phyloP scores from a whole-genome alignment of 225 moss, liverwort and hornwort species.

The Polytrichum commune region DNA sequence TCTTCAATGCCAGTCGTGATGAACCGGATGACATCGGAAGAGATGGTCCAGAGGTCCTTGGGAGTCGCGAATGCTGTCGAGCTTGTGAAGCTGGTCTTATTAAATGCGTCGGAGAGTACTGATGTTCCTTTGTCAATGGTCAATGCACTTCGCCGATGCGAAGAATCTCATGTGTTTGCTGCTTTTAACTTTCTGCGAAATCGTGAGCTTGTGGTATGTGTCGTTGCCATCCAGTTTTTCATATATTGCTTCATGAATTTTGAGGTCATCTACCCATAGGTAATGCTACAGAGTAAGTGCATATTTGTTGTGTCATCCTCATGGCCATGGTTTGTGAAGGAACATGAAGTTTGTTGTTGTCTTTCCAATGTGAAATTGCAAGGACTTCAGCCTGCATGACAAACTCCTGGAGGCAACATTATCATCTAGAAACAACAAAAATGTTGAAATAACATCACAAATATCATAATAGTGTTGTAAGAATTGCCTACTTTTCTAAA shows the following conservation, averaged over 20 bases:
- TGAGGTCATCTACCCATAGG: conserved; percentile 1
- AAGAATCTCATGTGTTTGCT: conserved; percentile 77
- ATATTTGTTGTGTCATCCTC: no score
- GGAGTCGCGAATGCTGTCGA: conserved; percentile 88
- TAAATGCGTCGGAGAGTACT: conserved; percentile 51
- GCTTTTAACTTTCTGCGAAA: conserved; percentile 82
- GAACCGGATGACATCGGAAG: conserved; percentile 60
- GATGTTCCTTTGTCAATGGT: conserved; percentile 62
- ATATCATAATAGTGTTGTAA: no score
- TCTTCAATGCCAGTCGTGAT: conserved; percentile 37
- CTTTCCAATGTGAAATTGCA: not conserved
- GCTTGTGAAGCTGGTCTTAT: conserved; percentile 80
- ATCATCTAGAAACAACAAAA: no score
- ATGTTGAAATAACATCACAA: no score
- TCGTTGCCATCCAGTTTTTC: not conserved
- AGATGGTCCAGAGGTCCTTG: conserved; percentile 71
- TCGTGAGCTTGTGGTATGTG: conserved; percentile 71
- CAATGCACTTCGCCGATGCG: conserved; percentile 71
- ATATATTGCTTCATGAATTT: conserved; percentile 10
- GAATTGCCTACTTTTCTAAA: no score
- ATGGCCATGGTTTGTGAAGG: no score
- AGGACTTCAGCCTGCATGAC: no score
- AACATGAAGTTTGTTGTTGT: not conserved
- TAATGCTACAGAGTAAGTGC: not conserved
- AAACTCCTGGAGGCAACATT: no score